Percentiles rank a stretch among this genome's conserved stretches.
Evolutionary conservation across 1,284 basidiomycete species (phyloP).

Genomic region (Ceratobasidium sp.): DNA sequence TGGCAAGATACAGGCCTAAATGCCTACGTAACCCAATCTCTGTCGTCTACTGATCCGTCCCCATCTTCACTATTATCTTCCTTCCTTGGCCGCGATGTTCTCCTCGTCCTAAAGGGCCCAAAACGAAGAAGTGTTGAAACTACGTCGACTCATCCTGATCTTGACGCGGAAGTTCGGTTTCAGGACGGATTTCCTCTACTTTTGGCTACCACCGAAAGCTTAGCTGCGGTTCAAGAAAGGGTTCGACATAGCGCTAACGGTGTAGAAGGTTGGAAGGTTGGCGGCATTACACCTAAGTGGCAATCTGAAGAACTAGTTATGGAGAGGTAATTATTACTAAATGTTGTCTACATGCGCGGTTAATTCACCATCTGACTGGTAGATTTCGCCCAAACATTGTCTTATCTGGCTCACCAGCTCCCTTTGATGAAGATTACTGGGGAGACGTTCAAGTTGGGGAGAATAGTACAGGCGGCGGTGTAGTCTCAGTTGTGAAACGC

Average conservation of each 20-base stretch:
- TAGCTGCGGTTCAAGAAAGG: slow-evolving; percentile 61
- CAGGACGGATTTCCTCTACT: slow-evolving; percentile 81
- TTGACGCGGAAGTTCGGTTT: slow-evolving; percentile 68
- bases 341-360: no score
- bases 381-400: slow-evolving; percentile 83
- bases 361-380: background rate
- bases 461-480: slow-evolving; percentile 26
- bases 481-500: slow-evolving; percentile 71
- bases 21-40: slow-evolving; percentile 71
- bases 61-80: slow-evolving; percentile 69
- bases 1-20: slow-evolving; percentile 67
- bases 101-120: slow-evolving; percentile 76
- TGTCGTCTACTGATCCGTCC: slow-evolving; percentile 52
- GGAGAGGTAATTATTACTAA: slow-evolving; percentile 65
- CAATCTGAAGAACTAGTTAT: slow-evolving; percentile 64
- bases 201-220: slow-evolving; percentile 74
- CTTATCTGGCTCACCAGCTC: slow-evolving; percentile 66
- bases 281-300: slow-evolving; percentile 55
- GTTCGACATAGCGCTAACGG: slow-evolving; percentile 56
- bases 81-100: slow-evolving; percentile 71
- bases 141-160: slow-evolving; percentile 68
- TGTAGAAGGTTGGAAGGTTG: slow-evolving; percentile 67
- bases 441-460: slow-evolving; percentile 66
- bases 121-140: slow-evolving; percentile 65
- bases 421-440: slow-evolving; percentile 70